Evolutionary conservation across 1,139 yeast species (phyloP).

Genomic region (Arxiozyma slooffiae): DNA sequence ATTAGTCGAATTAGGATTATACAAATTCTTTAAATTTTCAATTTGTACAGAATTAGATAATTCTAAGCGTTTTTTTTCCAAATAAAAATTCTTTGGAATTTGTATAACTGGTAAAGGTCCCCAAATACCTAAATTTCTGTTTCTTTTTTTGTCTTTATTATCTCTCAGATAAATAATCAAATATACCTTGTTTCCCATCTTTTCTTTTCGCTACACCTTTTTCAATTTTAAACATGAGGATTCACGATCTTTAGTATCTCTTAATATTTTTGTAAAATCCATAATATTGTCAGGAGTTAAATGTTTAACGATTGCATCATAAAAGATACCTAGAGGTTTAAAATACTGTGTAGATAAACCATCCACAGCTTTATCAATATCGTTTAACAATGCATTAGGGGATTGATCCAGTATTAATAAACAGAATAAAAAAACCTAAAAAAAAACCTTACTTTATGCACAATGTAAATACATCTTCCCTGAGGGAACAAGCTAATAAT

Average conservation of each 20-base stretch:
- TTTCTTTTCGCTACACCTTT: slow-evolving; percentile 22
- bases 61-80: slow-evolving; percentile 24
- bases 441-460: no score
- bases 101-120: slow-evolving; percentile 26
- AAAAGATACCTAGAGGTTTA: slow-evolving; percentile 31
- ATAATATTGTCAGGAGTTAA: slow-evolving; percentile 12
- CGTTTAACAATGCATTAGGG: slow-evolving; percentile 21
- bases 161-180: slow-evolving; percentile 23
- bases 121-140: slow-evolving; percentile 20
- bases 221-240: slow-evolving; percentile 23
- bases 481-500: no score
- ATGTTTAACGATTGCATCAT: slow-evolving; percentile 26
- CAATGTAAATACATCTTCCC: no score
- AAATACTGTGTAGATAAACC: slow-evolving; percentile 26
- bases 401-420: slow-evolving; percentile 18
- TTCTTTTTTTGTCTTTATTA: slow-evolving; percentile 20
- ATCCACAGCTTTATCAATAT: slow-evolving; percentile 21
- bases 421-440: background rate
- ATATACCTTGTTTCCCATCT: slow-evolving; percentile 27
- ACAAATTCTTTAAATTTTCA: background rate
- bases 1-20: background rate
- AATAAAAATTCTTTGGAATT: slow-evolving; percentile 26
- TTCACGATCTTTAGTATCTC: slow-evolving; percentile 28
- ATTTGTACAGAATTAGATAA: slow-evolving; percentile 10
- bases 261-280: slow-evolving; percentile 22